Base-by-base conservation (phyloP, 2,329 filamentous ascomycete species). In the Alternaria sp. region DNA sequence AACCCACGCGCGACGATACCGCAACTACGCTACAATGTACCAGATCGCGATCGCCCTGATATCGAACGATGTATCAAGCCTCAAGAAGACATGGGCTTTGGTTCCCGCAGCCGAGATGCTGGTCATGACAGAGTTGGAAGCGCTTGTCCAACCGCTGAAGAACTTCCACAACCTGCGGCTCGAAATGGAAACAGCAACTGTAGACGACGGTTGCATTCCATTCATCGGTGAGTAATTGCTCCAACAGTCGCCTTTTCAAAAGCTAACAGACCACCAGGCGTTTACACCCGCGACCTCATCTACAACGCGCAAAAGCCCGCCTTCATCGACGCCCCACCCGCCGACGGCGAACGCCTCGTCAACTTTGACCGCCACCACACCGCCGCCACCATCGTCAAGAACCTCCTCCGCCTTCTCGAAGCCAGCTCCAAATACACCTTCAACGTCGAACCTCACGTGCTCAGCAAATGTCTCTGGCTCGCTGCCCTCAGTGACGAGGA, bases 381-480 rank as follows among this genome's bases (percentile, higher is more conserved):
- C 30, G 89, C 90, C 25, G 92, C 92, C 4, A 86, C 87, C 1
- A 90, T 94, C 43, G 90, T 95, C 68, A 96, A 96, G 83, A 93
- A 91, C 52, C 82, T 96, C 43, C 82, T 95, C 44, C 86, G 92
- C 21, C 83, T 96, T n/a, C 83, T 96, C 10, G 92, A 96, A 79
- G 90, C 91, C 1, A 94, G 91, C 76, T 88, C 89, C 21, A 86
- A 88, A 59, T 96, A 95, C 77, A 81, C 83, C 7, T 93, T 95
- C 76, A 86, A 89, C 70, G 89, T 91, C 1, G 88, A 94, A 40
- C 90, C 93, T 65, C 91, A 91, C 56, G 87, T 93, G 54, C 90
- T 92, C 5, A 91, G 93, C 79, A 86, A 91, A 67, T 96, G 92
- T 77, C 84, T 96, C n/a, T 96, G 93, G 92, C 89, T 96, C 82